Conservation (phyloP, 2,329 filamentous ascomycete species). For the Fusarium anthophilum region DNA sequence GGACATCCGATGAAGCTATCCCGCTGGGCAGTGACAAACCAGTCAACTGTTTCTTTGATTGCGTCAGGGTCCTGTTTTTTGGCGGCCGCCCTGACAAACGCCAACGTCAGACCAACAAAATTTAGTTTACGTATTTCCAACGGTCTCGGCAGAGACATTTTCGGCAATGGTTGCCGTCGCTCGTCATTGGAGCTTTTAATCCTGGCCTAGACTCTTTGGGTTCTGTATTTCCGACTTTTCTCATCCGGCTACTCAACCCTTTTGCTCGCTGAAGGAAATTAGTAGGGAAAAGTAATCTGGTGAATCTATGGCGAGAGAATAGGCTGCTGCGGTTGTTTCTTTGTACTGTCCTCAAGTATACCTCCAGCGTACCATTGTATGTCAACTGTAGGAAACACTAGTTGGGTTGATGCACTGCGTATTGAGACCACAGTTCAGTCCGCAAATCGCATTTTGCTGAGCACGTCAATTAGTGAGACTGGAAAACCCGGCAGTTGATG, state of each 20-base stretch:
- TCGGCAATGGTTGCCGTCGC: not conserved
- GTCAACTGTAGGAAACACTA: not conserved
- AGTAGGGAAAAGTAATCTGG: rapidly evolving
- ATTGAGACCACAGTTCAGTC: no score
- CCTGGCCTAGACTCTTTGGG: no score
- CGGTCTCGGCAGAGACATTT: not conserved
- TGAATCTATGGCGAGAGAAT: not conserved
- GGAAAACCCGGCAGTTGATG: not conserved
- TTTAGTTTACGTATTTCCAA: not conserved
- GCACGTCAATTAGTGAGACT: rapidly evolving
- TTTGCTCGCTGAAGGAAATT: not conserved
- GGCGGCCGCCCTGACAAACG: not conserved
- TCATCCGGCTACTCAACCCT: not conserved
- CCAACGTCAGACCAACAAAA: rapidly evolving
- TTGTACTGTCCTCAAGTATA: not conserved
- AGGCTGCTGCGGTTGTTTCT: not conserved
- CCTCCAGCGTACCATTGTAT: not conserved
- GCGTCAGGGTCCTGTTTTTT: not conserved
- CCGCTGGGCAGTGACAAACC: not conserved
- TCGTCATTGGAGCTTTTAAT: no score
- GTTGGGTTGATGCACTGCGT: no score
- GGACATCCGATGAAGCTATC: not conserved
- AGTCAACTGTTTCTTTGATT: not conserved
- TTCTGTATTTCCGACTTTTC: not conserved
- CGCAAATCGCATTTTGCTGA: not conserved